These are phyloP conservation scores for Backusella psychrophila DNA, from an alignment of 192 early-diverging fungal genomes.

Conservation along the genomic window DNA sequence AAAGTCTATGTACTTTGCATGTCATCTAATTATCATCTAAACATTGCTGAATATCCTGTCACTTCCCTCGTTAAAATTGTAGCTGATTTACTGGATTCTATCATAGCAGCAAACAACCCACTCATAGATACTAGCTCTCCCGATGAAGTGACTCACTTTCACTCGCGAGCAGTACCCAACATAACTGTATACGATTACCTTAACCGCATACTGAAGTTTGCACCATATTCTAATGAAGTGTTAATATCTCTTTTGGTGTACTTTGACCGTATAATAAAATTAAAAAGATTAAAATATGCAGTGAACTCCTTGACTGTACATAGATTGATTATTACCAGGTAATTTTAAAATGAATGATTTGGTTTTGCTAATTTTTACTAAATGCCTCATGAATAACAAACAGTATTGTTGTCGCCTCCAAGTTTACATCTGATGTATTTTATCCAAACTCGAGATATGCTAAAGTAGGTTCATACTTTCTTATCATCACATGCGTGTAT, in stretches of 20 bases:
- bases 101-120: constrained; percentile 49
- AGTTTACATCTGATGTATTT: constrained; percentile 75
- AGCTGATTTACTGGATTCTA: constrained; percentile 47
- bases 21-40: constrained; percentile 15
- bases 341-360: neutral
- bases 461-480: constrained; percentile 34
- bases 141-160: constrained; percentile 60
- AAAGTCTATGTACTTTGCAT: neutral
- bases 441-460: constrained; percentile 75
- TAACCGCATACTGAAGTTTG: constrained; percentile 64
- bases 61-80: constrained; percentile 46
- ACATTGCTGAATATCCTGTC: constrained; percentile 48
- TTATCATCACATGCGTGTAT: neutral
- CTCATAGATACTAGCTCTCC: constrained; percentile 19
- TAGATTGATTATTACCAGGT: constrained; percentile 55
- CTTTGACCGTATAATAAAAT: constrained; percentile 60
- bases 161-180: constrained; percentile 63
- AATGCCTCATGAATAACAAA: neutral
- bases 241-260: constrained; percentile 71
- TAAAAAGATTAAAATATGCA: constrained; percentile 51
- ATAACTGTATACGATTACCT: constrained; percentile 68
- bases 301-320: constrained; percentile 70
- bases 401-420: constrained; percentile 68
- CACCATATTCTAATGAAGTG: constrained; percentile 64
- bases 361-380: neutral